These are phyloP conservation scores for Fraxinus angustifolia DNA, from an alignment of 305 asterid species.

Conservation along the genomic window DNA sequence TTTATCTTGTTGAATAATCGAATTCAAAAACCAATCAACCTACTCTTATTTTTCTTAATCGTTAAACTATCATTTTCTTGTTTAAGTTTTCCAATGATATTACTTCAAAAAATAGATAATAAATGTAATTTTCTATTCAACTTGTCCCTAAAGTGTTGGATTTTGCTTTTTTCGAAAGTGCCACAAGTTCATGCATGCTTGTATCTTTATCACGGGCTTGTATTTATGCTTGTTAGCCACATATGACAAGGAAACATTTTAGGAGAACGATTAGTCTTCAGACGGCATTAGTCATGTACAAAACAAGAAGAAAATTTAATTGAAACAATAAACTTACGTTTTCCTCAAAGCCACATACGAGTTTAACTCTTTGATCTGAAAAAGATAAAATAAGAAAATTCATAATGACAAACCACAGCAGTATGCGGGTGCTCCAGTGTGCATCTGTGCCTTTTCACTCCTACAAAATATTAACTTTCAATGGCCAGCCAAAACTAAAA, in stretches of 20 bases:
- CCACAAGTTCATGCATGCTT: not conserved
- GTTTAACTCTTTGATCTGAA: conserved; percentile 94
- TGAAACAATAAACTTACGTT: conserved; percentile 56
- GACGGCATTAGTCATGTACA: conserved; percentile 8
- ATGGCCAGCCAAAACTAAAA: conserved; percentile 15
- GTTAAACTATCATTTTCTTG: not conserved
- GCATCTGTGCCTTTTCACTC: not conserved
- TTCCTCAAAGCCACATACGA: conserved; percentile 91
- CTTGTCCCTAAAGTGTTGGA: not conserved
- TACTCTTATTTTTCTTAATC: not conserved
- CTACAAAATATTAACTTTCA: not conserved
- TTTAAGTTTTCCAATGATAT: not conserved
- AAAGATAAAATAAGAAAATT: conserved; percentile 7
- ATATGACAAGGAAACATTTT: not conserved
- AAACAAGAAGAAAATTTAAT: conserved; percentile 15
- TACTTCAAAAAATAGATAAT: not conserved
- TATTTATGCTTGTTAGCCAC: not conserved
- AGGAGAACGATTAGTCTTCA: not conserved
- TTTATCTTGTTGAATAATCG: not conserved
- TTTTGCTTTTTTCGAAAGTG: not conserved
- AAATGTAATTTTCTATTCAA: not conserved
- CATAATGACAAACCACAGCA: not conserved
- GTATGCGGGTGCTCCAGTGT: not conserved
- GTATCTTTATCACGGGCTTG: not conserved
- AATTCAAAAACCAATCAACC: not conserved